Conservation (phyloP, 1,139 yeast species). For the Saccharomyces pastorianus region DNA sequence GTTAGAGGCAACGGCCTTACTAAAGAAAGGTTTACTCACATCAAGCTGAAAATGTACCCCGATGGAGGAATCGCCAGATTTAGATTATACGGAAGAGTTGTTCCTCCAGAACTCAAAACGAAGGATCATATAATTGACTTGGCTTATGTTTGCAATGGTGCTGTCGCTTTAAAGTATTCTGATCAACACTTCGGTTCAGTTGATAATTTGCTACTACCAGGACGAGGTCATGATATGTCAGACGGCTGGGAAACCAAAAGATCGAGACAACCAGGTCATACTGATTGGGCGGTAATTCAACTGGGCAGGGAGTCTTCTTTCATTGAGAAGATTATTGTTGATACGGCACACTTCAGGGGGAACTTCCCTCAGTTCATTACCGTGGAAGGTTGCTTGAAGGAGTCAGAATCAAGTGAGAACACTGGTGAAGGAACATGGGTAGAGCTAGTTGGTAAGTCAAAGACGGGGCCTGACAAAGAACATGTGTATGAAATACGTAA, state of each 20-base stretch:
- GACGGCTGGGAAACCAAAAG: constrained; percentile 98
- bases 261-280: constrained; percentile 73
- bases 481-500: constrained; percentile 42
- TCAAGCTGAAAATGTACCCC: constrained; percentile 83
- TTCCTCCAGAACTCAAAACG: constrained; percentile 39
- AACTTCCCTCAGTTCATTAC: constrained; percentile 78
- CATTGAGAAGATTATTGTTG: constrained; percentile 57
- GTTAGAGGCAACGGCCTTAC: constrained; percentile 49
- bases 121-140: constrained; percentile 42
- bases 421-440: constrained; percentile 48
- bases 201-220: constrained; percentile 80
- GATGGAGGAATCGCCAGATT: constrained; percentile 97
- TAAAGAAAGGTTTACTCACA: constrained; percentile 59
- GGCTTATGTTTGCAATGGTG: constrained; percentile 82
- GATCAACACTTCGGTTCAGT: constrained; percentile 94
- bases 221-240: constrained; percentile 91
- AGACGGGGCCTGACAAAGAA: constrained; percentile 74
- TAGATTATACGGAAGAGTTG: constrained; percentile 75
- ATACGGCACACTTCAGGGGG: constrained; percentile 90
- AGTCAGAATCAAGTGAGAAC: constrained; percentile 27
- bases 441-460: constrained; percentile 54
- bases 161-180: constrained; percentile 71
- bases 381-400: constrained; percentile 47
- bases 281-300: constrained; percentile 81
- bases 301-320: constrained; percentile 55